phyloP scores from a whole-genome alignment of 441 rosid species.

The Mallotus repandus region DNA sequence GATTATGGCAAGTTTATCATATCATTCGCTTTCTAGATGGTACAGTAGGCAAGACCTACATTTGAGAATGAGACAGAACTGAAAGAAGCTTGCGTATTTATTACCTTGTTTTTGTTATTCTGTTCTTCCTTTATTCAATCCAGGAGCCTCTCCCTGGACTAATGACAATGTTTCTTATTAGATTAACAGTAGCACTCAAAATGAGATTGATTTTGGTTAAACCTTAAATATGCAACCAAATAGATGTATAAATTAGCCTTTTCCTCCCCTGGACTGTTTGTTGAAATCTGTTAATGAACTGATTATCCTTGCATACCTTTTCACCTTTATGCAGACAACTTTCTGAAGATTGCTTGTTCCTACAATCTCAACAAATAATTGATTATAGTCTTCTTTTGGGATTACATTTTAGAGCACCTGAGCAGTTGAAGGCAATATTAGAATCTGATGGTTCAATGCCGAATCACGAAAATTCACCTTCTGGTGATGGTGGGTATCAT shows the following conservation, averaged over 20 bases:
- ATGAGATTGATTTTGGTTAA: constrained; percentile 1
- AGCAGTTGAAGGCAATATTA: constrained; percentile 56
- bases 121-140: not conserved
- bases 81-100: not conserved
- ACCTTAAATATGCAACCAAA: not conserved
- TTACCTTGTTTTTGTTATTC: not conserved
- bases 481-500: constrained; percentile 52
- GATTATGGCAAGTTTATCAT: not conserved
- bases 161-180: not conserved
- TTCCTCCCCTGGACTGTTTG: not conserved
- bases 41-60: not conserved
- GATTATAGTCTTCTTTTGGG: constrained; percentile 98
- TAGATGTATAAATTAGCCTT: not conserved
- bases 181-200: not conserved
- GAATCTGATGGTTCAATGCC: constrained; percentile 49
- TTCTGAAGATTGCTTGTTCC: constrained; percentile 65
- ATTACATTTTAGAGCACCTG: constrained; percentile 93
- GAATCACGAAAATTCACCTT: constrained; percentile 43
- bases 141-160: not conserved
- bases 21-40: not conserved
- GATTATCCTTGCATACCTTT: constrained; percentile 17
- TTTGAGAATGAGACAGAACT: not conserved
- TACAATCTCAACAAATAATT: constrained; percentile 85
- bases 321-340: constrained; percentile 66
- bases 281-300: constrained; percentile 6